These are phyloP conservation scores for Trichosporon sp. DNA, from an alignment of 1,284 basidiomycete species.

Conservation along the genomic window DNA sequence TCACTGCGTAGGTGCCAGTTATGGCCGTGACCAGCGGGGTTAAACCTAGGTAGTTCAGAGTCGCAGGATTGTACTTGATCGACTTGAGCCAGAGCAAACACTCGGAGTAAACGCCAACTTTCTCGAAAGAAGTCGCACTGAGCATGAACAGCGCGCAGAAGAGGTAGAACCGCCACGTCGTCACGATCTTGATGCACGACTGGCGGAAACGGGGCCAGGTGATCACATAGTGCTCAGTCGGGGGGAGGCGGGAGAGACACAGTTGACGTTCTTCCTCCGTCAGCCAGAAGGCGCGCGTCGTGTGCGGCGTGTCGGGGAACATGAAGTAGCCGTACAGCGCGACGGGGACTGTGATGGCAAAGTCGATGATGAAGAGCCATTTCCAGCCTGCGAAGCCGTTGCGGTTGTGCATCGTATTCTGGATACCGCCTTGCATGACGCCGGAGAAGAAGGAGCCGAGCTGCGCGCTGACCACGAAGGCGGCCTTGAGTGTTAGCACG, in stretches of 20 bases:
- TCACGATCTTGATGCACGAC: conserved; percentile 20
- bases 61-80: conserved; percentile 7
- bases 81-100: conserved; percentile 35
- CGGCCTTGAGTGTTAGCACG: conserved; percentile 3
- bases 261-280: conserved; percentile 32
- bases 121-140: conserved; percentile 29
- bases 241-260: conserved; percentile 27
- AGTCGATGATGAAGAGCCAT: conserved; percentile 41
- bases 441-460: conserved; percentile 39
- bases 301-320: conserved; percentile 41
- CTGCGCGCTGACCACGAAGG: conserved; percentile 38
- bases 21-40: conserved; percentile 35
- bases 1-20: conserved; percentile 33
- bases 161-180: conserved; percentile 33
- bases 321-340: conserved; percentile 40
- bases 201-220: conserved; percentile 23
- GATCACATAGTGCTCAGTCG: conserved; percentile 25
- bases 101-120: conserved; percentile 35
- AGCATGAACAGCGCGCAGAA: conserved; percentile 37
- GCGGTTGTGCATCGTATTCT: conserved; percentile 28
- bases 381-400: conserved; percentile 32
- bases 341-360: conserved; percentile 34
- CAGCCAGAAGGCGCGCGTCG: conserved; percentile 37
- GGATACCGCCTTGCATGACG: conserved; percentile 42
- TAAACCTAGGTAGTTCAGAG: conserved; percentile 32